A percentile compares a stretch with the other conserved stretches of the same genome.
phyloP scores from a whole-genome alignment of 768 basidiomycete species.

The Amanita pseudoporphyria region DNA sequence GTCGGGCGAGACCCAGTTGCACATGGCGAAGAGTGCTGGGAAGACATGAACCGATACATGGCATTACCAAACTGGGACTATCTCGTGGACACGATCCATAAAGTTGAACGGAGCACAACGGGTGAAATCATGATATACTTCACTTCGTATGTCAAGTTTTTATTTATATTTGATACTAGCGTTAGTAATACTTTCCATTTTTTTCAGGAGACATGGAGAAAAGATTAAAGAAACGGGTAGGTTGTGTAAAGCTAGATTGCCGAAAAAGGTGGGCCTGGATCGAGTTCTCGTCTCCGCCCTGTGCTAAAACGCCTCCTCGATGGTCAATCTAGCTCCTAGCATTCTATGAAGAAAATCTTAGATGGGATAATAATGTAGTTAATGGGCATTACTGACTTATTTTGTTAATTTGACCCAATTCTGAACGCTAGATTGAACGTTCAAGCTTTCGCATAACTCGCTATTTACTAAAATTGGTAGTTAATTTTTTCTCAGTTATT shows the following conservation, averaged over 20 bases:
- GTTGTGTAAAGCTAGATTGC: neutral
- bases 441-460: no score
- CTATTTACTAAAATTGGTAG: no score
- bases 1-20: neutral
- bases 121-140: slow-evolving; percentile 4
- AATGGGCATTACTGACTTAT: no score
- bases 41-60: slow-evolving; percentile 4
- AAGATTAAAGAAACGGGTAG: neutral
- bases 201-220: slow-evolving; percentile 4
- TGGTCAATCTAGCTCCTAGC: neutral
- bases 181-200: neutral
- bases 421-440: no score
- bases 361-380: neutral
- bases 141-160: neutral
- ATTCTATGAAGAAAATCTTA: neutral
- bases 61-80: slow-evolving; percentile 2
- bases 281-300: neutral
- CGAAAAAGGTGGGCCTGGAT: neutral
- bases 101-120: neutral
- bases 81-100: slow-evolving; percentile 2
- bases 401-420: no score
- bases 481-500: no score
- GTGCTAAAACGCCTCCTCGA: no score
- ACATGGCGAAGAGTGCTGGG: neutral
- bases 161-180: neutral